These are phyloP conservation scores for Meredithiella fracta DNA, from an alignment of 2,329 filamentous ascomycete species.

Conservation along the genomic window DNA sequence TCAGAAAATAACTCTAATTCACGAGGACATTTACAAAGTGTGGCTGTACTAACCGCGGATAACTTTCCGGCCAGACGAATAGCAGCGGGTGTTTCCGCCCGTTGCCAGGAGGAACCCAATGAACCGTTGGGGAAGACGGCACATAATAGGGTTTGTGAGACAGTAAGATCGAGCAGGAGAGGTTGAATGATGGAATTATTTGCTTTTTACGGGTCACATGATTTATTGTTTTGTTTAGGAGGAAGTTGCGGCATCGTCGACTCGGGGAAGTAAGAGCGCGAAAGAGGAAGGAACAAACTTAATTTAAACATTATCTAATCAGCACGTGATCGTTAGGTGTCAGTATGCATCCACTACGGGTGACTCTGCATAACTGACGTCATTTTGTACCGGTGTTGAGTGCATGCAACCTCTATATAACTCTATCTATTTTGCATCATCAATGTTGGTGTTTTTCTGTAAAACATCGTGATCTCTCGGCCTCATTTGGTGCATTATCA, in stretches of 20 bases:
- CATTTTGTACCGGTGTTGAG: neutral
- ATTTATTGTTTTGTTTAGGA: neutral
- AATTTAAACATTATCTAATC: slow-evolving; percentile 13
- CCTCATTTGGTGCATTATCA: too few relatives aligned
- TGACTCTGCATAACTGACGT: neutral
- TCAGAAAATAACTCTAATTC: slow-evolving; percentile 20
- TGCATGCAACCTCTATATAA: too few relatives aligned
- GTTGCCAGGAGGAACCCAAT: neutral
- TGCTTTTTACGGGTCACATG: neutral
- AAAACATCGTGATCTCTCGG: too few relatives aligned
- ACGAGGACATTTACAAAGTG: slow-evolving; percentile 11
- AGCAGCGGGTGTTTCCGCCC: slow-evolving; percentile 1
- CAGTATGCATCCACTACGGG: neutral
- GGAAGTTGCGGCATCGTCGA: neutral
- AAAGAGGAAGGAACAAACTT: neutral
- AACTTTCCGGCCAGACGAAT: slow-evolving; percentile 7
- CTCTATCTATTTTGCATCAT: too few relatives aligned
- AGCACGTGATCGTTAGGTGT: neutral
- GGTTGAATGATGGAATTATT: neutral
- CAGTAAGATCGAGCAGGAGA: neutral
- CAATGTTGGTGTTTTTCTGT: too few relatives aligned
- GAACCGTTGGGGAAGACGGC: too few relatives aligned
- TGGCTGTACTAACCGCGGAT: slow-evolving; percentile 30
- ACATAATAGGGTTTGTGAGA: neutral
- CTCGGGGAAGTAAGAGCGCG: too few relatives aligned